Percentiles rank a stretch among this genome's conserved stretches.
Evolutionary conservation across 345 rosid species (phyloP).

Genomic region (Anacardium occidentale): DNA sequence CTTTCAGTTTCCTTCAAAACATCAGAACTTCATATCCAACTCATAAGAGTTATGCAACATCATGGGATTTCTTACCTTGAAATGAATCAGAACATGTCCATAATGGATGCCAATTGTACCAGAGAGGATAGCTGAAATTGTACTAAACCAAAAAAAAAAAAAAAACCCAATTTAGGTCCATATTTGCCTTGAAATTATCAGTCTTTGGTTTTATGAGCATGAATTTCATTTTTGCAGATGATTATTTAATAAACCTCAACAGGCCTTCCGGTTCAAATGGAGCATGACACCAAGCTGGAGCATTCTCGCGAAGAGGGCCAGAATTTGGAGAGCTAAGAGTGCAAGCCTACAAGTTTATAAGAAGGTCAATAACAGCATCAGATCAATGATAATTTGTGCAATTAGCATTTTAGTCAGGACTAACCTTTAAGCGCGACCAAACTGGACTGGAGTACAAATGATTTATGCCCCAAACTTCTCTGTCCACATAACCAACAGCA

Average conservation of each 20-base stretch:
- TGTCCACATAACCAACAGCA: constrained; percentile 61
- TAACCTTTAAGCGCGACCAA: constrained; percentile 59
- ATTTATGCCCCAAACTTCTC: constrained; percentile 59
- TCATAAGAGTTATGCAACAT: not conserved
- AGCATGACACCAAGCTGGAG: constrained; percentile 56
- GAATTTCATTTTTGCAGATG: not conserved
- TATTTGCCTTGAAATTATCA: not conserved
- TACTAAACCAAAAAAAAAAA: constrained; percentile 18
- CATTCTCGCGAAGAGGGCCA: constrained; percentile 44
- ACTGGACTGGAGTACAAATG: constrained; percentile 56
- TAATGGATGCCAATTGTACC: constrained; percentile 64
- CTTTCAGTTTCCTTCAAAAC: not conserved
- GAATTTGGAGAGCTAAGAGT: constrained; percentile 48
- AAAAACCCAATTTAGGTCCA: not conserved
- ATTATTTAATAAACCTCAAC: constrained; percentile 38
- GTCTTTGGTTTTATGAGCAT: not conserved
- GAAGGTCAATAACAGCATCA: not conserved
- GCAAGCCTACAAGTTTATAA: constrained; percentile 48
- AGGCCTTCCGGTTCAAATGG: constrained; percentile 79
- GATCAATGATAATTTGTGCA: not conserved
- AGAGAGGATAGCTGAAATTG: constrained; percentile 62
- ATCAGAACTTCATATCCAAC: not conserved
- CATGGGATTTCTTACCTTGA: constrained; percentile 44
- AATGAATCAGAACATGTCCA: constrained; percentile 65
- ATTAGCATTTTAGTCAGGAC: not conserved